phyloP scores from a whole-genome alignment of 352 stramenopile species.

The Phytophthora ramorum region DNA sequence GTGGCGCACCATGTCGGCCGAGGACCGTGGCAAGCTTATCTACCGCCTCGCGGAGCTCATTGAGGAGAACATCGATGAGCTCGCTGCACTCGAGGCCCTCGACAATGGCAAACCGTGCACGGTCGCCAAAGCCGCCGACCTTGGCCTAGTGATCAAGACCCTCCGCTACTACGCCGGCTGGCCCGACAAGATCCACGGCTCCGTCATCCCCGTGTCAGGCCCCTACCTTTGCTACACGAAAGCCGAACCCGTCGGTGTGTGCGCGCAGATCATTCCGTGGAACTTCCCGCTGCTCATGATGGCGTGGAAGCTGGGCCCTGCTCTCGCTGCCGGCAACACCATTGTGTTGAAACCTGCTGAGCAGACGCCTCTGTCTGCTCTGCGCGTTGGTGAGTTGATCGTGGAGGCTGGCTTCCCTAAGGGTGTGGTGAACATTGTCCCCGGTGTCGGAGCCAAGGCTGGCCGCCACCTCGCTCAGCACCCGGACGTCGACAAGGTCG shows the following conservation, averaged over 20 bases:
- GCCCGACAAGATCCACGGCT: slow-evolving; percentile 61
- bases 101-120: slow-evolving; percentile 94
- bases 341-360: slow-evolving; percentile 96
- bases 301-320: slow-evolving; percentile 85
- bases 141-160: slow-evolving; percentile 78
- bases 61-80: slow-evolving; percentile 62
- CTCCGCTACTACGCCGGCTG: slow-evolving; percentile 95
- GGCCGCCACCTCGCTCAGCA: slow-evolving; percentile 48
- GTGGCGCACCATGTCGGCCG: slow-evolving; percentile 1
- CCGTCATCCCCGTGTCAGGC: slow-evolving; percentile 63
- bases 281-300: too few relatives aligned
- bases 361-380: slow-evolving; percentile 92
- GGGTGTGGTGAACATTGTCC: slow-evolving; percentile 87
- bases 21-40: slow-evolving; percentile 46
- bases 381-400: slow-evolving; percentile 87
- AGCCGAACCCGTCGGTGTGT: too few relatives aligned
- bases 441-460: slow-evolving; percentile 50
- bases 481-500: too few relatives aligned
- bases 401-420: slow-evolving; percentile 74
- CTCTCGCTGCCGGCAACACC: too few relatives aligned
- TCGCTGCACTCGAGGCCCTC: slow-evolving; percentile 89
- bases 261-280: too few relatives aligned
- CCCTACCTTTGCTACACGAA: slow-evolving; percentile 64
- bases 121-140: slow-evolving; percentile 86
- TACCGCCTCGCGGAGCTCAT: slow-evolving; percentile 56